Evolutionary conservation across 495 filamentous ascomycete species (phyloP).

Genomic region (Annulohypoxylon moriforme): DNA sequence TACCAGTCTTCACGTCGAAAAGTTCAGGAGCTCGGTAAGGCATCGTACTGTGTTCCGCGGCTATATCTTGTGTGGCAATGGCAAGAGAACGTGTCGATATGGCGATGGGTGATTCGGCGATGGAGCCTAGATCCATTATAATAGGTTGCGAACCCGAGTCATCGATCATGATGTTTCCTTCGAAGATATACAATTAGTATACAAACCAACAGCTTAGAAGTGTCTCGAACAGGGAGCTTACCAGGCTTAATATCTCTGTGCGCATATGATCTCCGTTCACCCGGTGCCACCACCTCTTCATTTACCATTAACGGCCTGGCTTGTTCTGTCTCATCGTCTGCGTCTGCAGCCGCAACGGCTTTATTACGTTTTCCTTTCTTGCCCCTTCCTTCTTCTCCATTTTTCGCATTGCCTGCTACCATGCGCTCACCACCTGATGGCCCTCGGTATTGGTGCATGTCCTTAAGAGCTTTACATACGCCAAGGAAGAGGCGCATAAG

Average conservation of each 20-base stretch:
- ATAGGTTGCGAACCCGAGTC: constrained; percentile 88
- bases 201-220: neutral
- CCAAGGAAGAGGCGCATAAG: constrained; percentile 92
- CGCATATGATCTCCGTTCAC: constrained; percentile 83
- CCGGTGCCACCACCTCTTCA: constrained; percentile 78
- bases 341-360: constrained; percentile 59
- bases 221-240: constrained; percentile 50
- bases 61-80: constrained; percentile 89
- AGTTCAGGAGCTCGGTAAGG: constrained; percentile 97
- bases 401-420: constrained; percentile 49
- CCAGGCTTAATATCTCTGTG: constrained; percentile 98
- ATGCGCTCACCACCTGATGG: constrained; percentile 62
- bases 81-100: constrained; percentile 93
- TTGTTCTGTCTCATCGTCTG: constrained; percentile 77
- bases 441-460: constrained; percentile 88
- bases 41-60: constrained; percentile 97
- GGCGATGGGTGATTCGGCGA: constrained; percentile 88
- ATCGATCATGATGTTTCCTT: constrained; percentile 96
- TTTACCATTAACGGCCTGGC: constrained; percentile 85
- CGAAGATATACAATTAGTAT: constrained; percentile 34
- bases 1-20: constrained; percentile 96
- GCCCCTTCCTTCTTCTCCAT: constrained; percentile 61
- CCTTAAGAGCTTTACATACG: constrained; percentile 85
- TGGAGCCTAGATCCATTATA: constrained; percentile 97
- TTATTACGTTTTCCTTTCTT: constrained; percentile 66